A percentile compares a stretch with the other conserved stretches of the same genome.
phyloP scores from a whole-genome alignment of 345 rosid genomes.

The Cardiospermum halicacabum region DNA sequence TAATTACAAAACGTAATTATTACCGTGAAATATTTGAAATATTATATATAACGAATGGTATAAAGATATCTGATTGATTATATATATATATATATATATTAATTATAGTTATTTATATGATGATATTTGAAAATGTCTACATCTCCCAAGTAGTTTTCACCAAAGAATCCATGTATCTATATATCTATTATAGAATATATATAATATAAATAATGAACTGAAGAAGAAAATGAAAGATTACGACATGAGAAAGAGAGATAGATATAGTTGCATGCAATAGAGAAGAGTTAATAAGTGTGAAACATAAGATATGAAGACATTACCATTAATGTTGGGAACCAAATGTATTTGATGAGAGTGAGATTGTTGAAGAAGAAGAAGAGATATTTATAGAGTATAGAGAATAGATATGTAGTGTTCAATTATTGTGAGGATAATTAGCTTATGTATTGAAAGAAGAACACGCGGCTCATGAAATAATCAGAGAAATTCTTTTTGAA shows the following conservation, averaged over 20 bases:
- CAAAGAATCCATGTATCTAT: neutral
- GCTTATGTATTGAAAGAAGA: conserved; percentile 18
- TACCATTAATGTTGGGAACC: neutral
- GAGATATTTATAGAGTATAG: conserved; percentile 19
- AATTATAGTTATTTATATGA: conserved; percentile 21
- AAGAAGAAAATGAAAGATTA: neutral
- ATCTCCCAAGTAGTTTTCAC: conserved; percentile 25
- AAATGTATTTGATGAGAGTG: no score
- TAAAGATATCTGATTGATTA: no score
- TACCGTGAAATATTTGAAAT: no score
- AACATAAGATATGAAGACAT: no score
- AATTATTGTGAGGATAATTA: conserved; percentile 17
- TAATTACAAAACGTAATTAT: no score
- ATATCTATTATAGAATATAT: neutral
- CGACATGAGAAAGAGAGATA: neutral
- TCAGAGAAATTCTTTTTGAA: conserved; percentile 12
- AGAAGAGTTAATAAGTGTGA: no score
- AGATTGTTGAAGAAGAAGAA: conserved; percentile 13
- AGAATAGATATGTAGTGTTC: neutral
- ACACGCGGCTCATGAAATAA: conserved; percentile 17
- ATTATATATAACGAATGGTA: no score
- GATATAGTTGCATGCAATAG: no score
- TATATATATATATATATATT: neutral
- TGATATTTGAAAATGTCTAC: conserved; percentile 28
- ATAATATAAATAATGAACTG: neutral